Base-by-base conservation (phyloP, 805 yeast species). In the Pichia eremophila region DNA sequence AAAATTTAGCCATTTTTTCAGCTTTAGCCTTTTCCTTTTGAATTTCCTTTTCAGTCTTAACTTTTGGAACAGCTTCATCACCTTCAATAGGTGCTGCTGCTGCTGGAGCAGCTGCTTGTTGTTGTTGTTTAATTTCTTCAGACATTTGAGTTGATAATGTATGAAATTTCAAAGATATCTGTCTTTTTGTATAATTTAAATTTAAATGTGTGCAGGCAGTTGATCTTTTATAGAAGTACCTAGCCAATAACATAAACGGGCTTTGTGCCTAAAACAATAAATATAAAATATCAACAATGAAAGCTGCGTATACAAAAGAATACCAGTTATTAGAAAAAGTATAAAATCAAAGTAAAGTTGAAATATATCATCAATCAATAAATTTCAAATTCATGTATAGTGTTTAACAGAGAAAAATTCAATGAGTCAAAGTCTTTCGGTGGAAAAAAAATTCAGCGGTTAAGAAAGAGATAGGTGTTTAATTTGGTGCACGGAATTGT, bases 1-100 rank as follows among this genome's bases (percentile, higher is more conserved):
- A 77, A 68, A 90, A 87, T 46, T 73, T 72, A 29, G 78, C 73
- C 49, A 77, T 74, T 39, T 68, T 67, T 56, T 77, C 79, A 14
- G 85, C 82, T 54, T 78, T 74, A 39, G 69, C 73, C 53, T 83
- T 75, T 59, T 81, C 78, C 42, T 72, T 68, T 57, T 88, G 95
- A 45, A 90, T 65, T 55, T 85, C 87, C 84, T 78, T 69, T 76
- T 79, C 62, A 78, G 78, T 58, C 89, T 76, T 63, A 39, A 46
- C 58, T 37, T 57, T 62, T 22, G 46, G 51, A 28, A 57, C 48
- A 68, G 84, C 85, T 39, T 72, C 78, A 57, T 7, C 25, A 22
- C 72, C 32, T 8, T 29, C 32, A 34, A 34, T 18, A 14, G 36
- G 56, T 15, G 51, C 5, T 22, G 25, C 5, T 22, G 25, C 6